Conservation (phyloP, 768 basidiomycete genomes). For the Kwoniella heveanensis region DNA sequence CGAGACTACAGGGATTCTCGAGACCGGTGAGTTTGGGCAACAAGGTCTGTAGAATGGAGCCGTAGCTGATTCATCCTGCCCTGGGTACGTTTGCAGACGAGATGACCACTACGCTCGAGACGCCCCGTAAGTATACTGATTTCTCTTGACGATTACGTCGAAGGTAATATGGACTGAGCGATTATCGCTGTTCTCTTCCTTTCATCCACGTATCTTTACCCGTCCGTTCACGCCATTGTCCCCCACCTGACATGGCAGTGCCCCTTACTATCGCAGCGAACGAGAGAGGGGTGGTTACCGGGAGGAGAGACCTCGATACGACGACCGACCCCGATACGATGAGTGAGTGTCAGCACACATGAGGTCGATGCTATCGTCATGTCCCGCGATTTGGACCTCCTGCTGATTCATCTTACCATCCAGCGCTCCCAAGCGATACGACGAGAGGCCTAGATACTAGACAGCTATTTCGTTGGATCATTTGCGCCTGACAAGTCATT, state of each 20-base stretch:
- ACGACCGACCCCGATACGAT: constrained; percentile 40
- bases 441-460: constrained; percentile 14
- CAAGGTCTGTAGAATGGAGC: not conserved
- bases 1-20: constrained; percentile 56
- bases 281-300: constrained; percentile 26
- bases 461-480: not conserved
- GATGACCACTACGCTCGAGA: constrained; percentile 22
- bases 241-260: constrained; percentile 18
- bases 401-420: not conserved
- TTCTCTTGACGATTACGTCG: constrained; percentile 18
- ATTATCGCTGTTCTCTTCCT: constrained; percentile 4
- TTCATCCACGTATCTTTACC: not conserved
- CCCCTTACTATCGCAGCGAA: constrained; percentile 32
- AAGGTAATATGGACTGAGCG: constrained; percentile 13
- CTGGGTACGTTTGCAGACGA: constrained; percentile 9
- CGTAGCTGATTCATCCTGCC: not conserved
- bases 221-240: not conserved
- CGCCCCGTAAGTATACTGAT: constrained; percentile 22
- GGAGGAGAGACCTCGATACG: constrained; percentile 38
- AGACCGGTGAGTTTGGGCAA: constrained; percentile 26
- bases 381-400: too few relatives aligned
- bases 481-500: not conserved
- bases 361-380: too few relatives aligned
- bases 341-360: too few relatives aligned
- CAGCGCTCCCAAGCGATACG: constrained; percentile 10